Conservation (phyloP, 2,329 filamentous ascomycete genomes). For the Macrophomina pseudophaseolina region DNA sequence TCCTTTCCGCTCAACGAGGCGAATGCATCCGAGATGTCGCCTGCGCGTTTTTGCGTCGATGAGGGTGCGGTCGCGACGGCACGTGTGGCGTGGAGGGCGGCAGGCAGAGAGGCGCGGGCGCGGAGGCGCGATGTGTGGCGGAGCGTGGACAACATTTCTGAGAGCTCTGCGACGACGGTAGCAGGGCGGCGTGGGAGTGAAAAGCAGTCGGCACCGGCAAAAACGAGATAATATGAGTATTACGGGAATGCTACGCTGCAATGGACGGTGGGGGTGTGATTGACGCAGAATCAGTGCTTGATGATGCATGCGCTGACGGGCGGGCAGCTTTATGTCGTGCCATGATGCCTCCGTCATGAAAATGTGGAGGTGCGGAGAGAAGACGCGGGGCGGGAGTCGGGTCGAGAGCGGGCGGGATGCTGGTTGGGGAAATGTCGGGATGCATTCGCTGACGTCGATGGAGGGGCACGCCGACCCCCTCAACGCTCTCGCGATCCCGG, state of each 20-base stretch:
- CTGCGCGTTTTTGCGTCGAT: constrained; percentile 49
- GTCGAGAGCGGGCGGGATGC: not conserved
- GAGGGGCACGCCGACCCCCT: constrained; percentile 6
- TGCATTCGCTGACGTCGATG: constrained; percentile 18
- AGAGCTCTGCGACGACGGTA: not conserved
- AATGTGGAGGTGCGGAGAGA: constrained; percentile 20
- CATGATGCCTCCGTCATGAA: not conserved
- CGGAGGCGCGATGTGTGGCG: constrained; percentile 34
- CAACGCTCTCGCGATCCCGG: constrained; percentile 14
- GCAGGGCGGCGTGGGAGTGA: not conserved
- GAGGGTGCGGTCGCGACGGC: constrained; percentile 30
- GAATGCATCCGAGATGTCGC: constrained; percentile 58
- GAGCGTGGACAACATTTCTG: constrained; percentile 38
- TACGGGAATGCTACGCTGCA: constrained; percentile 4
- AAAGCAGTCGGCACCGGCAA: not conserved
- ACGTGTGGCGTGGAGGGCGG: constrained; percentile 28
- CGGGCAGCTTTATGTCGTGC: constrained; percentile 11
- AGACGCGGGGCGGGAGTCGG: not conserved
- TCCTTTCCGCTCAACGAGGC: constrained; percentile 54
- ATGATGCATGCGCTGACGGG: not conserved
- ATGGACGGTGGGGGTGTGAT: not conserved
- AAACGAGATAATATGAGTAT: not conserved
- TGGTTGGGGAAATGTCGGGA: constrained; percentile 8
- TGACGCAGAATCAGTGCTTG: not conserved
- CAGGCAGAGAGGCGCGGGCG: not conserved